Base-by-base conservation (phyloP, 192 early-diverging fungal species). In the Linnemannia schmuckeri region DNA sequence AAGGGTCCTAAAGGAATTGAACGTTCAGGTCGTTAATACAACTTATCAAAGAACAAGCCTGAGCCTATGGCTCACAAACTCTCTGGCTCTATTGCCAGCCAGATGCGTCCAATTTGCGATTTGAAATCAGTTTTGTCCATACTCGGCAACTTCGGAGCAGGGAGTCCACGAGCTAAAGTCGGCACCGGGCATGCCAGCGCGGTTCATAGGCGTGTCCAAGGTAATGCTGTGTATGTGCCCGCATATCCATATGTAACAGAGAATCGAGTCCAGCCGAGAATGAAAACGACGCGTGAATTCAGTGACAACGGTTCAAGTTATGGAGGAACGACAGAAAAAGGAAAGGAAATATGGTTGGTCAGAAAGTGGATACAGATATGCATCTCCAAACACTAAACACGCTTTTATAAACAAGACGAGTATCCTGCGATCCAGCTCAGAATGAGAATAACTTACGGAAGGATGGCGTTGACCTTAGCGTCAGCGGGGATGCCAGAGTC, bases 181-280 rank as follows among this genome's bases (percentile, higher is more conserved):
- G 22, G 97, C 96, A 73, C 90, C 82, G 15, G 96, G 94, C 94
- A 97, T 97, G 75, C 89, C 94, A 75, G 95, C 92, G 74, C 98
- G 93, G 92, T 98, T 98, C 88, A 91, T 94, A 22, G 96, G 95
- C 0, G 98, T 99, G 78, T 99, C 98, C 55, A 99, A 89, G 2
- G 94, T 97, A 1, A 94, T 88, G 17, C 93, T 94, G 81, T 88
- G 15, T 55, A 44, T 52, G 49, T 15, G 37, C 37, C 1, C 37
- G 37, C 37, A n/a, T 13, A 15, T 78, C 72, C 44, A 74, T 10
- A 13, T 33, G 22, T 22, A 47, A 40, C 30, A 33, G 30, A 9
- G 57, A 30, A 33, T 15, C 27, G 27, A 66, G 15, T 27, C 30
- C 61, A 66, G 30, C 61, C 61, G 61, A 66, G 30, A 20, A 10